A percentile compares a stretch with the other conserved stretches of the same genome.
phyloP scores from a whole-genome alignment of 192 early-diverging fungal genomes.

The Endogone sp. region DNA sequence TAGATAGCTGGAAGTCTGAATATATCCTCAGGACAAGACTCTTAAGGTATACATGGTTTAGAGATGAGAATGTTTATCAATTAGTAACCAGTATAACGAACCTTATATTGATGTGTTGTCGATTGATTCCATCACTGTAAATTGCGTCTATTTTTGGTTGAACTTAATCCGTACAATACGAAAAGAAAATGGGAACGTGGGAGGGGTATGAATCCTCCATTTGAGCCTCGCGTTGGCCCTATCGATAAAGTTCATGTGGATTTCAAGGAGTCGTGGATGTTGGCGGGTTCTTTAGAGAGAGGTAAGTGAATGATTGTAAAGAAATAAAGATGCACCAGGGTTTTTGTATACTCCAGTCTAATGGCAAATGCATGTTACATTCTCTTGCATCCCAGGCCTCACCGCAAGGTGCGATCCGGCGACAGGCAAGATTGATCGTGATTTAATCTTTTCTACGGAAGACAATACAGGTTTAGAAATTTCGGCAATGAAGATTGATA shows the following conservation, averaged over 20 bases:
- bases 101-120: no score
- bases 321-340: neutral
- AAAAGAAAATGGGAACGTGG: conserved; percentile 45
- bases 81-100: no score
- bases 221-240: conserved; percentile 56
- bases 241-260: conserved; percentile 46
- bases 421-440: conserved; percentile 59
- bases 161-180: no score
- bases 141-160: no score
- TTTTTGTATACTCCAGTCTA: no score
- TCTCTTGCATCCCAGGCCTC: conserved; percentile 31
- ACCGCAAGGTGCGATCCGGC: conserved; percentile 52
- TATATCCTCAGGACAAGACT: conserved; percentile 34
- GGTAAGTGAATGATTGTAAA: no score
- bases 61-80: no score
- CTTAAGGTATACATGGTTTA: conserved; percentile 18
- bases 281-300: conserved; percentile 43
- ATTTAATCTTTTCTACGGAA: conserved; percentile 39
- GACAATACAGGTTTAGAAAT: conserved; percentile 35
- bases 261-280: conserved; percentile 44
- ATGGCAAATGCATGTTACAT: neutral
- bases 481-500: conserved; percentile 49
- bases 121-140: no score
- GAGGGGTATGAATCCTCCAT: conserved; percentile 35
- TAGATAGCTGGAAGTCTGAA: conserved; percentile 35